Conservation (phyloP, 306 rosid species). For the Dryas octopetala region DNA sequence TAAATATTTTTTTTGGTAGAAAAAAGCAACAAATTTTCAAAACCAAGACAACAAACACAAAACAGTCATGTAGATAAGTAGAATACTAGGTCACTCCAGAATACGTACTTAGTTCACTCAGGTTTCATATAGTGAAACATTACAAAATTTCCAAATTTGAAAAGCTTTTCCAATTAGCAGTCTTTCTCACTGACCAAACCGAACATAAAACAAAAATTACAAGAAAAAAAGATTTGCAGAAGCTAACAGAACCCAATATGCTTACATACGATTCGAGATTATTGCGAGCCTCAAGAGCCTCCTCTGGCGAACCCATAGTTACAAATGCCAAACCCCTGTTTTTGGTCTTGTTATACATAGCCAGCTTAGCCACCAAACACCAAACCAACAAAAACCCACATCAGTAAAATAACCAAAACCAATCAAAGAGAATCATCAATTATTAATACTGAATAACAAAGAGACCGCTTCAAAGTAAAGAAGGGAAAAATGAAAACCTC, state of each 20-base stretch:
- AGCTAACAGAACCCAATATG: slow-evolving; percentile 6
- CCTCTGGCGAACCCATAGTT: slow-evolving; percentile 84
- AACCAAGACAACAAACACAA: background rate
- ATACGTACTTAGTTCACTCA: background rate
- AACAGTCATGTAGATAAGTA: background rate
- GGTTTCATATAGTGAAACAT: background rate
- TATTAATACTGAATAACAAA: background rate
- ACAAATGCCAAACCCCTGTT: slow-evolving; percentile 98
- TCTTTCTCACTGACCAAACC: background rate
- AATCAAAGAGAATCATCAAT: background rate
- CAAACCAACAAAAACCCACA: slow-evolving; percentile 23
- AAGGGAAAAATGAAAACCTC: slow-evolving; percentile 50
- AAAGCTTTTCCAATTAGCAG: background rate
- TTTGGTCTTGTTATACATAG: slow-evolving; percentile 70
- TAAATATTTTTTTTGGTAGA: too few relatives aligned
- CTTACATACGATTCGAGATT: slow-evolving; percentile 83
- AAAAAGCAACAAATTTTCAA: background rate
- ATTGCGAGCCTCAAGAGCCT: slow-evolving; percentile 63
- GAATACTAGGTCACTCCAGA: background rate
- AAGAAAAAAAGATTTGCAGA: background rate
- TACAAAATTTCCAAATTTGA: background rate
- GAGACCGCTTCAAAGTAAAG: background rate
- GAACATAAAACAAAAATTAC: background rate
- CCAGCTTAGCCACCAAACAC: slow-evolving; percentile 44
- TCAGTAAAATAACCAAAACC: slow-evolving; percentile 24